Conservation (phyloP, 805 yeast genomes). For the Scheffersomyces amazonensis region DNA sequence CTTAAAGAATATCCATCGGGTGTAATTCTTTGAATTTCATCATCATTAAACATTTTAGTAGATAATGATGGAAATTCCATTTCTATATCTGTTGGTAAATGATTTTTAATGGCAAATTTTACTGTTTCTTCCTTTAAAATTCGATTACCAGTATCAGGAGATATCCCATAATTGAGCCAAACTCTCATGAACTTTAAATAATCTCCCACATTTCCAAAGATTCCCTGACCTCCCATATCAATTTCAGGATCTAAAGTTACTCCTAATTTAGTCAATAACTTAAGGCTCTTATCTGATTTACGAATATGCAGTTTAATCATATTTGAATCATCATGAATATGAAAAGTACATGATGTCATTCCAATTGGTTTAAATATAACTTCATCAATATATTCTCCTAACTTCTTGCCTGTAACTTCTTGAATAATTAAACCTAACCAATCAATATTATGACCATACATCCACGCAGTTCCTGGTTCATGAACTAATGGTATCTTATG, state of each 20-base stretch:
- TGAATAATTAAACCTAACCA: conserved; percentile 38
- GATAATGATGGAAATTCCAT: conserved; percentile 17
- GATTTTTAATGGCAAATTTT: conserved; percentile 29
- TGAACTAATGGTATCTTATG: conserved; percentile 23
- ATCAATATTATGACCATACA: conserved; percentile 37
- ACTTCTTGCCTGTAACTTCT: conserved; percentile 25
- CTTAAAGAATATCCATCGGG: conserved; percentile 32
- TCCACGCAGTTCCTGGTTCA: conserved; percentile 39
- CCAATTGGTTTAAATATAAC: conserved; percentile 32
- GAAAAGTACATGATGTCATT: conserved; percentile 27
- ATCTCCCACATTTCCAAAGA: conserved; percentile 35
- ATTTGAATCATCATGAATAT: conserved; percentile 10
- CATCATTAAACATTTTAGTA: conserved; percentile 12
- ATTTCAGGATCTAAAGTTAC: conserved; percentile 19
- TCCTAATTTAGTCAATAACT: conserved; percentile 11
- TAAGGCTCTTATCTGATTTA: conserved; percentile 10
- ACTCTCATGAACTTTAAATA: conserved; percentile 36
- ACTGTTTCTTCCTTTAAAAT: conserved; percentile 26
- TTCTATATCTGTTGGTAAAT: conserved; percentile 23
- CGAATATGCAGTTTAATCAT: conserved; percentile 15
- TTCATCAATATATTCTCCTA: conserved; percentile 29
- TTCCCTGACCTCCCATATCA: conserved; percentile 46
- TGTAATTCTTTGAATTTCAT: conserved; percentile 9
- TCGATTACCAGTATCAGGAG: conserved; percentile 35
- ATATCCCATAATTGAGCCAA: conserved; percentile 37